Evolutionary conservation across 768 basidiomycete genomes (phyloP).

Genomic region (Coprinellus micaceus): DNA sequence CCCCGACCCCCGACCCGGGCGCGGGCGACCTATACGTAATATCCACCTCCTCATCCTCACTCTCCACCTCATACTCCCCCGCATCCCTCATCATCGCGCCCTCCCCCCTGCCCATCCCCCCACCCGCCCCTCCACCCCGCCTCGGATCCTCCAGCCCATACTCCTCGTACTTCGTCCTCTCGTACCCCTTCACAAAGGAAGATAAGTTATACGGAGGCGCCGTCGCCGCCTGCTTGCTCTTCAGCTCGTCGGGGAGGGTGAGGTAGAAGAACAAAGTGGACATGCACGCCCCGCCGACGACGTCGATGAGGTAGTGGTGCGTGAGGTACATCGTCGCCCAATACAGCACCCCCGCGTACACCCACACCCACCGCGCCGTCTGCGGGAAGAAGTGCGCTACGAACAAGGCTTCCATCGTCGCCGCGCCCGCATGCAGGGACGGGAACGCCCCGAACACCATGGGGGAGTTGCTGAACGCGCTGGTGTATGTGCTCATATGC

Average conservation of each 20-base stretch:
- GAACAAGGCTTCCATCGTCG: constrained; percentile 91
- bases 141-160: constrained; percentile 73
- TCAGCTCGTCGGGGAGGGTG: constrained; percentile 79
- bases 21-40: constrained; percentile 71
- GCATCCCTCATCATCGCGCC: constrained; percentile 40
- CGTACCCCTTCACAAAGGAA: constrained; percentile 13
- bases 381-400: constrained; percentile 92
- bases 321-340: constrained; percentile 99
- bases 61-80: constrained; percentile 53
- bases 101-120: too few species aligned
- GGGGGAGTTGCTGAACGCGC: constrained; percentile 80
- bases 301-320: constrained; percentile 98
- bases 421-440: constrained; percentile 84
- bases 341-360: constrained; percentile 81
- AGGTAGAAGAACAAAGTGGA: constrained; percentile 85
- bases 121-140: constrained; percentile 20
- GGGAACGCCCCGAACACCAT: constrained; percentile 98
- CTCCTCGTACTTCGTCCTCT: constrained; percentile 64
- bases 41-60: constrained; percentile 66
- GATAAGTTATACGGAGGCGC: constrained; percentile 44
- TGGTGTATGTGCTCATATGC: constrained; percentile 69
- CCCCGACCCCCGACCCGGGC: constrained; percentile 26
- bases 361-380: constrained; percentile 66
- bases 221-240: constrained; percentile 44
- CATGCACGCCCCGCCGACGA: constrained; percentile 90